Conservation (phyloP, 352 stramenopile species). For the Pythium dissimile region DNA sequence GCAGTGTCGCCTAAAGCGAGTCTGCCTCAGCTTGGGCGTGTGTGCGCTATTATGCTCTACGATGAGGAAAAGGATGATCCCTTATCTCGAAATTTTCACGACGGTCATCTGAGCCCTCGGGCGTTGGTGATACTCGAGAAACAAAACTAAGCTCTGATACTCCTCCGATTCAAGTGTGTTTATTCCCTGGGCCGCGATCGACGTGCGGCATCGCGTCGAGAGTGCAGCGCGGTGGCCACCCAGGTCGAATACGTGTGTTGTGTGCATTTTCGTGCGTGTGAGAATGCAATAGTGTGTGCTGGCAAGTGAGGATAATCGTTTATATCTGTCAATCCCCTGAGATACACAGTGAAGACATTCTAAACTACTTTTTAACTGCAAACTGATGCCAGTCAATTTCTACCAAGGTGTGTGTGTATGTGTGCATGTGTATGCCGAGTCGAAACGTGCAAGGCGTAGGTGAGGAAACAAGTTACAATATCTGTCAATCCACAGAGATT, state of each 20-base stretch:
- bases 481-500: constrained; percentile 84
- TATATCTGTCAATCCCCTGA: constrained; percentile 48
- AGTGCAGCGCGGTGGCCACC: neutral
- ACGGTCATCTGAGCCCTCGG: constrained; percentile 84
- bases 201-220: neutral
- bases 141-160: constrained; percentile 79
- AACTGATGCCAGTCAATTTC: constrained; percentile 28
- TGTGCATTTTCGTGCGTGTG: neutral
- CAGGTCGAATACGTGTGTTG: neutral
- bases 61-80: constrained; percentile 78
- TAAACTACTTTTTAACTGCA: constrained; percentile 47
- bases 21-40: neutral
- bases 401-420: neutral
- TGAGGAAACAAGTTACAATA: constrained; percentile 34
- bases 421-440: neutral
- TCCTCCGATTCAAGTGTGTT: constrained; percentile 26
- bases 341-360: constrained; percentile 29
- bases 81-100: constrained; percentile 88
- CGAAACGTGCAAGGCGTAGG: constrained; percentile 19
- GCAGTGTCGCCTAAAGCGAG: too few relatives aligned
- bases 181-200: too few relatives aligned
- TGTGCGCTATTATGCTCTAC: constrained; percentile 3
- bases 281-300: constrained; percentile 8
- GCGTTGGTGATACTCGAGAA: constrained; percentile 86
- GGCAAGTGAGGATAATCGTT: constrained; percentile 67